phyloP scores from a whole-genome alignment of 2,329 filamentous ascomycete genomes.

The Aspergillus caelatus region DNA sequence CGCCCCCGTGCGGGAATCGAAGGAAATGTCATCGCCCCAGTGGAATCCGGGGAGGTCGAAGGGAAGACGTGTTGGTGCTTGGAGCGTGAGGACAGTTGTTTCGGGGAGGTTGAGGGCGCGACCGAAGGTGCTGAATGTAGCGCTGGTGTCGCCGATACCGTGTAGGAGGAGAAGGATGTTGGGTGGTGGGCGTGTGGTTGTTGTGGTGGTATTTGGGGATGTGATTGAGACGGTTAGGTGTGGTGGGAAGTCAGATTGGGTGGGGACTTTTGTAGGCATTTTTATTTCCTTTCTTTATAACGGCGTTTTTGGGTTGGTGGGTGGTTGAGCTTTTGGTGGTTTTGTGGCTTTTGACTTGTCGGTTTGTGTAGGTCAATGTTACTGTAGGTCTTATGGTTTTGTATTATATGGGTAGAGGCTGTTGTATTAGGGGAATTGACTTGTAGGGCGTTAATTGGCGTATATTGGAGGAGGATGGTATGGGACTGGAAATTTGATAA shows the following conservation, averaged over 20 bases:
- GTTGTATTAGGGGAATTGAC: neutral
- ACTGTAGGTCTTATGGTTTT: too few species aligned
- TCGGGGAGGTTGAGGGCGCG: constrained; percentile 72
- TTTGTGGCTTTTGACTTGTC: too few species aligned
- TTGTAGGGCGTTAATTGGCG: neutral
- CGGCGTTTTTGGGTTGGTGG: too few species aligned
- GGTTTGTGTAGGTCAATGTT: too few species aligned
- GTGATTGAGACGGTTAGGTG: constrained; percentile 44
- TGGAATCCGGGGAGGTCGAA: constrained; percentile 69
- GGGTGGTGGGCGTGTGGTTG: constrained; percentile 61
- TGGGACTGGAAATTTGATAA: neutral
- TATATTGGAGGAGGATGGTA: neutral
- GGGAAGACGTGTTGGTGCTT: constrained; percentile 70
- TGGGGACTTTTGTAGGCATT: constrained; percentile 43
- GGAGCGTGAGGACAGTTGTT: constrained; percentile 73
- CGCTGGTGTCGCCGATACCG: constrained; percentile 76
- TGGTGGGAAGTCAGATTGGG: constrained; percentile 51
- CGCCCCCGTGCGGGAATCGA: constrained; percentile 55
- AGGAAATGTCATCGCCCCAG: constrained; percentile 68
- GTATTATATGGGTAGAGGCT: too few species aligned
- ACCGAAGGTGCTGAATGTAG: constrained; percentile 70
- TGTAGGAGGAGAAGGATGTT: constrained; percentile 82
- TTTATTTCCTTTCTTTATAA: neutral
- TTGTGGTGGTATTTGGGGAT: constrained; percentile 41
- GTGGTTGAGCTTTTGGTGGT: too few species aligned